Base-by-base conservation (phyloP, 257 asterid species). In the Mentha longifolia region DNA sequence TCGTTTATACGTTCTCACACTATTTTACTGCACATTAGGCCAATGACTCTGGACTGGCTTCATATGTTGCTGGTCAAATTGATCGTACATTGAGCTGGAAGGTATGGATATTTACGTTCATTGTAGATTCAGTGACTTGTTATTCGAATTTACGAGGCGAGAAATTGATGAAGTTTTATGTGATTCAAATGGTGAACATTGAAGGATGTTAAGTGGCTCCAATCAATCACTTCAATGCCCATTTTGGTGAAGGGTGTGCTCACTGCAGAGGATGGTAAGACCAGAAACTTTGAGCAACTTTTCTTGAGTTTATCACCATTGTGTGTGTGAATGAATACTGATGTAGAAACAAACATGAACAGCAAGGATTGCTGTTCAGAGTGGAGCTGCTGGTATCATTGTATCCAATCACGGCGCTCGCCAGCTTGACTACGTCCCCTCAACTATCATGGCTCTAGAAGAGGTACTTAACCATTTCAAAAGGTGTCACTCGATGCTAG, bases 391-490 rank as follows among this genome's bases (percentile, higher is more conserved):
- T 50, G 98, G 96, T 33, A 91, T 91, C 71, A 93, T 93, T 57
- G 97, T 91, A 9, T 93, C 97, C 71, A 93, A 93, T 67, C 98
- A 93, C 13, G 98, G 98, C 11, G 98, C 98, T 79, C 95, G 98
- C 54, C 98, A 93, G 79, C 97, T 93, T 46, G 98, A 93, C 74
- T 93, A 91, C 43, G 98, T 91, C 65, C 95, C 97, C 41, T 74
- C 98, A 42, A 93, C 98, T 59, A 91, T 93, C 77, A 47, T 62
- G 77, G 98, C 95, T 71, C 85, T 93, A 20, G 97, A 93, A 80
- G 97, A 91, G 98, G 97, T 90, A 73, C 46, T 39, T 2, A 39
- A 7, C 19, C 41, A 6, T 31, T 51, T 1, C 68, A 30, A 20
- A 35, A 17, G n/a, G 30, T 60, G 17, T 30, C 49, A 25, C 5